Conservation (phyloP, 2,329 filamentous ascomycete species). For the Sphaerulina populicola region DNA sequence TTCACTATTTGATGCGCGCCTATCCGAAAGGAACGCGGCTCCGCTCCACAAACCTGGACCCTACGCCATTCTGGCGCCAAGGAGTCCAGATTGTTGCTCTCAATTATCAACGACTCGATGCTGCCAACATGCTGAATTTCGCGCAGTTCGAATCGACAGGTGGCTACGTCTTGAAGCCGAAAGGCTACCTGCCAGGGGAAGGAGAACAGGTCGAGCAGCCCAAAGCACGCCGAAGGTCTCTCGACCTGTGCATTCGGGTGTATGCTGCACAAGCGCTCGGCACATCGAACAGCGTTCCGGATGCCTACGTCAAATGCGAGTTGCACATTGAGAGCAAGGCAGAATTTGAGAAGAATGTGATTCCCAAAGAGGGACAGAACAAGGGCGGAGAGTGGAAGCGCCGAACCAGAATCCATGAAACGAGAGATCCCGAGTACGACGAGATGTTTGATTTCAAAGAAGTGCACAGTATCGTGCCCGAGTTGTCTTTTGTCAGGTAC, state of each 20-base stretch:
- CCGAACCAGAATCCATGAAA: slow-evolving; percentile 39
- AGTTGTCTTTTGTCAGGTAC: slow-evolving; percentile 44
- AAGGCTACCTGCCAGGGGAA: slow-evolving; percentile 52
- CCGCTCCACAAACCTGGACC: slow-evolving; percentile 77
- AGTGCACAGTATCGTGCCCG: slow-evolving; percentile 39
- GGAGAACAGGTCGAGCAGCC: slow-evolving; percentile 11
- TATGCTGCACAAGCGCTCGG: slow-evolving; percentile 68
- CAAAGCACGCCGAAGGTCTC: slow-evolving; percentile 22
- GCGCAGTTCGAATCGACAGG: slow-evolving; percentile 76
- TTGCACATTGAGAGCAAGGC: slow-evolving; percentile 67
- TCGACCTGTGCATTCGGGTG: slow-evolving; percentile 64
- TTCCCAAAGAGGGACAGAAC: slow-evolving; percentile 43
- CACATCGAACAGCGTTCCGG: slow-evolving; percentile 46
- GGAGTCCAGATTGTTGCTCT: slow-evolving; percentile 81
- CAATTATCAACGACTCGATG: slow-evolving; percentile 88
- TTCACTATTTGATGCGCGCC: slow-evolving; percentile 71
- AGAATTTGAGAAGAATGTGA: slow-evolving; percentile 37
- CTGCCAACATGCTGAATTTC: slow-evolving; percentile 92
- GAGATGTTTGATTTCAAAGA: slow-evolving; percentile 40
- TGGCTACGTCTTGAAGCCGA: slow-evolving; percentile 80
- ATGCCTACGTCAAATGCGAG: slow-evolving; percentile 69
- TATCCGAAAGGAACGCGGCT: slow-evolving; percentile 76
- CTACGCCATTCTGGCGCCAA: slow-evolving; percentile 74
- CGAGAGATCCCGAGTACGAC: slow-evolving; percentile 40
- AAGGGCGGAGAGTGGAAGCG: slow-evolving; percentile 47